Percentiles rank a stretch among this genome's conserved stretches.
phyloP scores from a whole-genome alignment of 2,329 filamentous ascomycete species.

The Pseudogymnoascus sp. region DNA sequence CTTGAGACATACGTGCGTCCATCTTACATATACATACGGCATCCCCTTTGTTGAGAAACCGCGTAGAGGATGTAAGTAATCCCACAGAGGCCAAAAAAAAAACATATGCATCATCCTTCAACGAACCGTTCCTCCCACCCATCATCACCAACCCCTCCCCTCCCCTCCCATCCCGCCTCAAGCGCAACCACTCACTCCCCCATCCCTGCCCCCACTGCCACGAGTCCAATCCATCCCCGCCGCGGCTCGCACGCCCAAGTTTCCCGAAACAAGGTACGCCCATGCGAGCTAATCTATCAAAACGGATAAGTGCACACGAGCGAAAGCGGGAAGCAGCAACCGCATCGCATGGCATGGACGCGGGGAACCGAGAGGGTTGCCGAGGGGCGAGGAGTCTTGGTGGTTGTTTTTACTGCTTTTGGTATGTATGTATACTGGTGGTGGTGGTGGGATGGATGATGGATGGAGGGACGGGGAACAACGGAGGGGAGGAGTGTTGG shows the following conservation, averaged over 20 bases:
- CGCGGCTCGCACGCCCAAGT: not conserved
- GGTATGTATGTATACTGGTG: too few relatives aligned
- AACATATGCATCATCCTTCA: not conserved
- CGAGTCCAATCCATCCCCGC: not conserved
- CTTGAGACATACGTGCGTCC: not conserved
- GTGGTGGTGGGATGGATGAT: too few relatives aligned
- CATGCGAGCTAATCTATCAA: not conserved
- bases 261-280: constrained; percentile 2
- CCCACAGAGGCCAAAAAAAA: not conserved
- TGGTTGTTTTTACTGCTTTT: too few relatives aligned
- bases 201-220: not conserved
- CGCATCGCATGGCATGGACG: not conserved
- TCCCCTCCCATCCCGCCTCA: not conserved
- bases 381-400: too few relatives aligned
- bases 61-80: not conserved
- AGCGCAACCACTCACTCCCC: not conserved
- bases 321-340: not conserved
- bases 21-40: not conserved
- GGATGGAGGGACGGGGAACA: too few relatives aligned
- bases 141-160: not conserved
- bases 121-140: not conserved
- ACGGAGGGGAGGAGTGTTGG: too few relatives aligned
- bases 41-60: not conserved
- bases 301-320: not conserved
- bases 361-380: not conserved